Evolutionary conservation across 306 rosid species (phyloP), one percentile per base, ranked within the genome.

Genomic region (Ceratonia siliqua): DNA sequence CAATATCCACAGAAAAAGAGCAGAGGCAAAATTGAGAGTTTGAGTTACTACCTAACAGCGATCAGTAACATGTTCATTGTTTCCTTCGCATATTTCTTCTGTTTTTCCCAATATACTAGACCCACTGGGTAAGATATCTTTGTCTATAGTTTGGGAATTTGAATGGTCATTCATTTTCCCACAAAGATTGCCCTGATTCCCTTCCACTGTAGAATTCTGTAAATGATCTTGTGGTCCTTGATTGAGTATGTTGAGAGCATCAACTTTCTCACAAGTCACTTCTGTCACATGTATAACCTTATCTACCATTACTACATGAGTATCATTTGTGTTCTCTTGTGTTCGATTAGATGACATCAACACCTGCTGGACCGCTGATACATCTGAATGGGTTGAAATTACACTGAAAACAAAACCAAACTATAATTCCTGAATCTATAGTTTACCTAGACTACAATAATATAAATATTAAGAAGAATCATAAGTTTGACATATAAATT

Each of bases 221-320:
- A 70, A 57, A 64, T 52, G 45, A 57, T 75, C 81, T 25, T 27
- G 58, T 38, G 70, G 41, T 57, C 72, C 80, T 52, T 61, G 73
- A 76, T 28, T 79, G 62, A 71, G 76, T 53, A 24, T 57, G 48
- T 27, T 55, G 45, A 28, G 78, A 74, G 79, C 41, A 64, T 66
- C 85, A 73, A 78, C 81, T 74, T 78, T 78, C 79, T 87, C 89
- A 70, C 81, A 78, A 43, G 80, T 77, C 78, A 84, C 93, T 83
- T 94, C 89, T 14, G 92, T 65, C 46, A 90, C 84, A 66, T 82
- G 82, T 32, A 87, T 83, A 46, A 88, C 82, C 81, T 89, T 90
- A 74, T 92, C 97, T 49, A 89, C 79, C 69, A 85, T 63, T 63
- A 87, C 75, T 21, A 82, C 83, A 41, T 66, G 68, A 62, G 89